phyloP scores from a whole-genome alignment of 257 asterid species.

The Ehretia macrophylla region DNA sequence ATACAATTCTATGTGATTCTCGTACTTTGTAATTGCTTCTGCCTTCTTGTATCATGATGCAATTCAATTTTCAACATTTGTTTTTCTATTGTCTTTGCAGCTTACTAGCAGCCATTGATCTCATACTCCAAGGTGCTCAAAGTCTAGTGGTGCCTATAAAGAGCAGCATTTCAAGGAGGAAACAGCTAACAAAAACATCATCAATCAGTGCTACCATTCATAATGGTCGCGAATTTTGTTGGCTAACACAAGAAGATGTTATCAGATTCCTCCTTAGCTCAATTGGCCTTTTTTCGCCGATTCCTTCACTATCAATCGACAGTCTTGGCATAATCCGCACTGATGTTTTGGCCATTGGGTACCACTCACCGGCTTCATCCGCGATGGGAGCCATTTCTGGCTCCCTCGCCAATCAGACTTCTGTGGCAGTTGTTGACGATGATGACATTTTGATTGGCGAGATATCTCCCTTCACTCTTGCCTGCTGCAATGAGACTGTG shows the following conservation, averaged over 20 bases:
- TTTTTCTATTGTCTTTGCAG: slow-evolving; percentile 27
- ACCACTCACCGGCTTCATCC: slow-evolving; percentile 46
- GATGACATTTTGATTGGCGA: slow-evolving; percentile 60
- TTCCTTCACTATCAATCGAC: slow-evolving; percentile 55
- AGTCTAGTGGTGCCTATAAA: slow-evolving; percentile 40
- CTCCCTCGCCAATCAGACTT: slow-evolving; percentile 51
- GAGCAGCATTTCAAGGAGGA: slow-evolving; percentile 30
- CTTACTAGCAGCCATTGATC: slow-evolving; percentile 68
- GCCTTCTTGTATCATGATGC: too few species aligned
- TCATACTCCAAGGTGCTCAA: slow-evolving; percentile 65
- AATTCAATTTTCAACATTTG: too few species aligned
- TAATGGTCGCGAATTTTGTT: slow-evolving; percentile 70
- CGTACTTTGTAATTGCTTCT: too few species aligned
- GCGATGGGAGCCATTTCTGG: slow-evolving; percentile 37
- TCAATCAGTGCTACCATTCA: slow-evolving; percentile 34
- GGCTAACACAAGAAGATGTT: slow-evolving; percentile 82
- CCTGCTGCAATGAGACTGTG: slow-evolving; percentile 53
- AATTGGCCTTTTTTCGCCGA: slow-evolving; percentile 62
- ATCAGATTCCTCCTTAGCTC: slow-evolving; percentile 64
- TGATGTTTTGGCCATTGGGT: slow-evolving; percentile 30
- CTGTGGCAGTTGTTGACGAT: slow-evolving; percentile 71
- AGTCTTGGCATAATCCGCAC: slow-evolving; percentile 50
- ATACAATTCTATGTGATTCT: too few species aligned
- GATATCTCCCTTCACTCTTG: slow-evolving; percentile 62
- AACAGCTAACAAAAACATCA: slow-evolving; percentile 37